Percentiles rank a stretch among this genome's conserved stretches.
Evolutionary conservation across 345 rosid species (phyloP).

Genomic region (Arabidopsis arenosa): DNA sequence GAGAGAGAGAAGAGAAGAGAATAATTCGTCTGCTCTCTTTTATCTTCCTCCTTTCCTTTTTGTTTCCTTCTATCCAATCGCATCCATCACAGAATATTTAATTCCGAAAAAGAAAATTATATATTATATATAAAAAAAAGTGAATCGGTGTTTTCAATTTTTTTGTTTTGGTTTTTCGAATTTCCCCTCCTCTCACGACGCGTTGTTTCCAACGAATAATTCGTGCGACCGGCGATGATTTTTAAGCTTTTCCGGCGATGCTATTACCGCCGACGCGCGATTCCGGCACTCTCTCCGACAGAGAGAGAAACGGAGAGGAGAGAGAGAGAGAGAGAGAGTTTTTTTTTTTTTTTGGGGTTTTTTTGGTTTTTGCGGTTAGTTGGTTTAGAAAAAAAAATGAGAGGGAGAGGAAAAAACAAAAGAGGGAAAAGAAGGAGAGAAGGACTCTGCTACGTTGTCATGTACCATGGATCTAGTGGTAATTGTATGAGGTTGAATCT

Average conservation of each 20-base stretch:
- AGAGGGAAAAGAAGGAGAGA: slow-evolving; percentile 8
- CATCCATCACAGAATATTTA: slow-evolving; percentile 46
- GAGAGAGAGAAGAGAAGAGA: slow-evolving; percentile 50
- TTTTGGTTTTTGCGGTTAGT: slow-evolving; percentile 32
- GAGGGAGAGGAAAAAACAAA: slow-evolving; percentile 27
- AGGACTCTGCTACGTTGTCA: slow-evolving; percentile 24
- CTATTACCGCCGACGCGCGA: slow-evolving; percentile 27
- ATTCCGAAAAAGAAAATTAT: slow-evolving; percentile 16
- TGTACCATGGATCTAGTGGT: slow-evolving; percentile 29
- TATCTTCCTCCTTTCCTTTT: slow-evolving; percentile 51
- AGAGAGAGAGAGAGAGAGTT: slow-evolving; percentile 20
- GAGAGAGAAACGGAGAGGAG: slow-evolving; percentile 45
- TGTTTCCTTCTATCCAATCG: slow-evolving; percentile 50
- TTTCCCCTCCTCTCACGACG: slow-evolving; percentile 44
- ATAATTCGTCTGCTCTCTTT: slow-evolving; percentile 49
- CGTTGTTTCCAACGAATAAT: slow-evolving; percentile 39
- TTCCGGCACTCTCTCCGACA: slow-evolving; percentile 35
- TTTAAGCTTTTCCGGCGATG: slow-evolving; percentile 29
- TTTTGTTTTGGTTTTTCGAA: slow-evolving; percentile 27
- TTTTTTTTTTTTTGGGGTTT: background rate
- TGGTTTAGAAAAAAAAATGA: slow-evolving; percentile 27
- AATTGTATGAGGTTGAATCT: slow-evolving; percentile 14
- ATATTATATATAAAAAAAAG: slow-evolving; percentile 15
- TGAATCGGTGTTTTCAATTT: slow-evolving; percentile 37
- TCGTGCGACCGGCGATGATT: slow-evolving; percentile 26